Evolutionary conservation across 129 eudicot species (phyloP), one percentile per base, ranked within the genome.

Genomic region (Tanacetum coccineum): DNA sequence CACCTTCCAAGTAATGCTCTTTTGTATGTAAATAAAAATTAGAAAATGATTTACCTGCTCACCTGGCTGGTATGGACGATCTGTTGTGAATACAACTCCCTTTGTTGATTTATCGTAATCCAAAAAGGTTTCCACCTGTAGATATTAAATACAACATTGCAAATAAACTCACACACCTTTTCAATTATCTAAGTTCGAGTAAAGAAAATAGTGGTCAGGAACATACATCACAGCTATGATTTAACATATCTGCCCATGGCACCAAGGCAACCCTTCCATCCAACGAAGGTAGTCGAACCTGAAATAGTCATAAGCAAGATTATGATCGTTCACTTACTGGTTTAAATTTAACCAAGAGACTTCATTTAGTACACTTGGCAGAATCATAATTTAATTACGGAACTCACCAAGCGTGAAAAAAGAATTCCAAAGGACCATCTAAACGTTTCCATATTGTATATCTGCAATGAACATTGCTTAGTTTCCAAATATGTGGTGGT

Each of bases 181-280:
- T 30, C 3, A 64, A 9, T 69, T 20, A 40, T 25, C 13, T 13
- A n/a, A 25, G 62, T 30, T 39, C 7, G 7, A 17, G 45, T 71
- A 13, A 17, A 59, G 18, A 56, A 50, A 64, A 62, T 6, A 68
- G 14, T 39, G 45, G 50, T 55, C 51, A 62, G 66, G 68, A 57
- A 15, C 66, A 72, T 82, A 87, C 96, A 83, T 87, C 95, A 78
- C 96, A 91, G 54, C 88, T 83, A 73, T 91, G 98, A 74, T 91
- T 91, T 52, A 91, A 70, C 97, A 91, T 91, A 83, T 91, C 98
- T 75, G 96, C 98, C 98, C 98, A 91, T 28, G 98, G 98, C 69
- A 91, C 98, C 79, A 91, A 83, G 1, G 98, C 98, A 66, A 91
- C 96, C 71, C 80, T 80, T 78, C 88, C 98, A 74, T 87, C 91